A percentile compares a stretch with the other conserved stretches of the same genome.
Evolutionary conservation across 257 asterid species (phyloP).

Genomic region (Craterostigma plantagineum): DNA sequence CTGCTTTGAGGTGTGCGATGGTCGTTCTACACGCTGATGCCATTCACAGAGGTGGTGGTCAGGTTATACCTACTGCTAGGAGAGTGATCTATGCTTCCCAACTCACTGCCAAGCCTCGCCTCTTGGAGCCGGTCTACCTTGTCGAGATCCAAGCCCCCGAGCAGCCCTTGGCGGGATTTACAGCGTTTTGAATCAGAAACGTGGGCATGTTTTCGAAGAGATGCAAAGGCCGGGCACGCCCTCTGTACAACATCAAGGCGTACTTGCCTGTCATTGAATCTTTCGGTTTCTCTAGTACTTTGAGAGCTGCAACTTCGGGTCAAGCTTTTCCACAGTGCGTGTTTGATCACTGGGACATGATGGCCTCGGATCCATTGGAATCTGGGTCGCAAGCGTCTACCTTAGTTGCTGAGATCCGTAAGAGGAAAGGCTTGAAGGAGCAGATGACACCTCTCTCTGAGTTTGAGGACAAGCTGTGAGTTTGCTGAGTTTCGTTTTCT

Average conservation of each 20-base stretch:
- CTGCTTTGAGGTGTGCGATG: too few species aligned
- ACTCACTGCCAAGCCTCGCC: constrained; percentile 26
- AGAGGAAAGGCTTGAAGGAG: constrained; percentile 38
- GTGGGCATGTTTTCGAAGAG: constrained; percentile 23
- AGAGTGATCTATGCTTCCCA: constrained; percentile 20
- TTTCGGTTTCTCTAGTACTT: constrained; percentile 19
- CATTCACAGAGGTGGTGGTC: too few species aligned
- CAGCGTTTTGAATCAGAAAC: constrained; percentile 23
- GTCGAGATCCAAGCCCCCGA: constrained; percentile 31
- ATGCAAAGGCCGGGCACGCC: constrained; percentile 25
- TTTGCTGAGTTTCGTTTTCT: neutral
- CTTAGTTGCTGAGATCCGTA: constrained; percentile 21
- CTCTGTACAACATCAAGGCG: constrained; percentile 26
- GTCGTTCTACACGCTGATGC: too few species aligned
- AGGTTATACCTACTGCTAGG: too few species aligned
- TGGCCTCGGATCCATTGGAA: constrained; percentile 21
- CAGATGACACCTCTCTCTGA: constrained; percentile 29
- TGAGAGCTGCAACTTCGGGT: constrained; percentile 33
- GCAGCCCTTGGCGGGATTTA: constrained; percentile 22
- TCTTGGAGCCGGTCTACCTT: constrained; percentile 21
- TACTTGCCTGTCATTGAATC: constrained; percentile 18
- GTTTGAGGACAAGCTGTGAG: constrained; percentile 22
- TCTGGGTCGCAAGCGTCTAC: constrained; percentile 13
- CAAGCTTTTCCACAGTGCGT: constrained; percentile 32
- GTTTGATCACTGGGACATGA: constrained; percentile 37